Base-by-base conservation (phyloP, 768 basidiomycete species). In the Amanita fuliginea region DNA sequence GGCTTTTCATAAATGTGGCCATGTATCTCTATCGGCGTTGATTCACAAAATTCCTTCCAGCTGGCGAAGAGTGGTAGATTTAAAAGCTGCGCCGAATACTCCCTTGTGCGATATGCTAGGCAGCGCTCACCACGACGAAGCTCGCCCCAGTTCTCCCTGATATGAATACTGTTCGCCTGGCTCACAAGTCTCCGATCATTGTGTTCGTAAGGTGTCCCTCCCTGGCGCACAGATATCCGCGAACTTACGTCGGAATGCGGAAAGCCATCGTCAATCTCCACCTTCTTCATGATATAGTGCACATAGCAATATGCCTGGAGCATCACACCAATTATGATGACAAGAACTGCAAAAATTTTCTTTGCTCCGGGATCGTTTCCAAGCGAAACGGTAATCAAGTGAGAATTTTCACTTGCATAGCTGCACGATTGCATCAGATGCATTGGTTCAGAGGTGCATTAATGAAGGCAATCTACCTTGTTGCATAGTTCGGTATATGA, bases 401-500 rank as follows among this genome's bases (percentile, higher is more conserved):
- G 64, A 21, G 65, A 65, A 42, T 57, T 62, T 41, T 69, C 66
- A 47, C 66, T 69, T 40, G 67, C 65, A 51, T 69, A 69, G 53
- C 67, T 69, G 44, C 11, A 18, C 21, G 10, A 19, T 32, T 36
- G 45, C 39, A 10, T 47, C 46, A 42, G 42, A 28, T 36, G 30
- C 44, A 49, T 40, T 49, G 46, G 53, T 50, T 51, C 41, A 36
- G 51, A 21, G 30, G 35, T 39, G 40, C 39, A 47, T 40, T 43
- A 26, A 26, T 6, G 26, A 22, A 41, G 51, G 21, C 32, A 14
- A 6, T 28, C 39, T 34, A 66, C 67, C 66, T 69, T 51, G 67
- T 69, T 21, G 66, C 67, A 51, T 67, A 67, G 50, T 69, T 69
- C 28, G 67, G 66, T 43, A 69, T 61, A 56, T 69, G 67, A 53